phyloP scores from a whole-genome alignment of 257 asterid genomes.

The Striga asiatica region DNA sequence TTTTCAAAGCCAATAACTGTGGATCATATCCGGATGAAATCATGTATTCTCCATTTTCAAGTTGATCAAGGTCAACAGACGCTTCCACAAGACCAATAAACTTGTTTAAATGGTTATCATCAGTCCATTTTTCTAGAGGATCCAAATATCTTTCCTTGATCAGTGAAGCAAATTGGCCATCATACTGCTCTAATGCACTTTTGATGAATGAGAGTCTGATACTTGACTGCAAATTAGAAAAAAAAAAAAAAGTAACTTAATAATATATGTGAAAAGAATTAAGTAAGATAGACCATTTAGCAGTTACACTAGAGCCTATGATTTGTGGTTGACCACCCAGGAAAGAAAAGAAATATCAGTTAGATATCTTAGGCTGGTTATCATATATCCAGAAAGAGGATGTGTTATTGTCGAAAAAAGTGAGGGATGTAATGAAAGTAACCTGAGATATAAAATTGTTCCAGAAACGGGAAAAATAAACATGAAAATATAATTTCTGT shows the following conservation, averaged over 20 bases:
- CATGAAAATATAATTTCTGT: neutral
- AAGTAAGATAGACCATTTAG: conserved; percentile 1
- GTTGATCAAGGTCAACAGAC: conserved; percentile 95
- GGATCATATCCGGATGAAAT: conserved; percentile 81
- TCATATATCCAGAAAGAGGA: conserved; percentile 8
- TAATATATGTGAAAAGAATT: neutral
- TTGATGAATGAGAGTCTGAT: conserved; percentile 82
- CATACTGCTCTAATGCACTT: conserved; percentile 58
- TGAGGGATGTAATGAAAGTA: neutral
- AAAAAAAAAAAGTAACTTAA: conserved; percentile 14
- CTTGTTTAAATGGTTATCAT: conserved; percentile 76
- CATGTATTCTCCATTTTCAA: conserved; percentile 95
- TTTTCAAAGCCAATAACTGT: conserved; percentile 45
- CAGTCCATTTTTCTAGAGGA: conserved; percentile 60
- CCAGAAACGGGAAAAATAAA: neutral
- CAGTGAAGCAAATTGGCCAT: conserved; percentile 59
- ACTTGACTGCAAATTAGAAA: conserved; percentile 56
- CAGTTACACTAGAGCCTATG: neutral
- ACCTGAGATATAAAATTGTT: neutral
- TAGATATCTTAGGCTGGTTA: neutral
- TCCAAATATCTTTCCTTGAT: conserved; percentile 67
- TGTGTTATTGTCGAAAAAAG: no score
- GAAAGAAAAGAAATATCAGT: conserved; percentile 8
- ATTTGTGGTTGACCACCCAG: neutral
- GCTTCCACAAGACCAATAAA: conserved; percentile 91